phyloP scores from a whole-genome alignment of 2,329 filamentous ascomycete species.

The Fusarium begoniae region DNA sequence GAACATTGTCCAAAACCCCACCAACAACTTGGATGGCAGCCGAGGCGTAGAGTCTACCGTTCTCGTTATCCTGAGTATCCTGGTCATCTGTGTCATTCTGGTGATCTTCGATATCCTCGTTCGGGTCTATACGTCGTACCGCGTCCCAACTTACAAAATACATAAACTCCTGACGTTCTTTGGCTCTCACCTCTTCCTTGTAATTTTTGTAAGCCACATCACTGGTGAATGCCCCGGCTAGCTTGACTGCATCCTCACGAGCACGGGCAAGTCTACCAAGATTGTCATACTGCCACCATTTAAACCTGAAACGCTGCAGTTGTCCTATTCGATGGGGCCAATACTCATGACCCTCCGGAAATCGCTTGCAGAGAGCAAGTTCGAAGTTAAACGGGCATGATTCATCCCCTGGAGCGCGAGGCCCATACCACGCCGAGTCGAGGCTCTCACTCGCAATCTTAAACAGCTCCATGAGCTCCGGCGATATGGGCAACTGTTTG shows the following conservation, averaged over 20 bases:
- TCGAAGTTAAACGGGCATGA: neutral
- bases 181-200: accelerated
- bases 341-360: neutral
- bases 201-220: neutral
- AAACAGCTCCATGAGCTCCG: neutral
- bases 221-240: neutral
- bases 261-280: neutral
- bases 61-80: too few species aligned
- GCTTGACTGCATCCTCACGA: too few species aligned
- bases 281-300: accelerated
- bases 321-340: neutral
- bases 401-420: neutral
- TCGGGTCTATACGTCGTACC: too few species aligned
- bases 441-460: neutral
- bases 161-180: accelerated
- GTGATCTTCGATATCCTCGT: accelerated
- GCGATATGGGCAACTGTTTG: neutral
- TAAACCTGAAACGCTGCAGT: accelerated
- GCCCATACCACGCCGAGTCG: neutral
- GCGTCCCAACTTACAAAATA: too few species aligned
- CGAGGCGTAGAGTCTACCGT: too few species aligned
- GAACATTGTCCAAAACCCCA: neutral
- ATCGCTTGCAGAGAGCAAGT: neutral
- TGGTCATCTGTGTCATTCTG: too few species aligned
- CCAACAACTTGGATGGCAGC: neutral